Percentiles rank a stretch among this genome's conserved stretches.
These are phyloP conservation scores for Lonicera japonica DNA, from an alignment of 129 eudicot genomes.

Conservation along the genomic window DNA sequence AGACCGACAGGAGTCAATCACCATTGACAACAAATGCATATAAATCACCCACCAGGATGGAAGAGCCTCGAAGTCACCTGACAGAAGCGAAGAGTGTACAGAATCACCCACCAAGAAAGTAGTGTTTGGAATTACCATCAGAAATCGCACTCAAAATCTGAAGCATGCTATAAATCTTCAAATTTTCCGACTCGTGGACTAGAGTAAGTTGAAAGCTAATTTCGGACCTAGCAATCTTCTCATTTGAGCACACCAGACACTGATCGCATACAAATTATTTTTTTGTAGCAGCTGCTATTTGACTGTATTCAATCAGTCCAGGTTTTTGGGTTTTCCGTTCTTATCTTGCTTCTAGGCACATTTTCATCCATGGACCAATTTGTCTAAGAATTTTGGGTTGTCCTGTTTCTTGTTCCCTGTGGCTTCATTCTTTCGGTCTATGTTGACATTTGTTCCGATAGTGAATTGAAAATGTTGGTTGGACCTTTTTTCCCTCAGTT, in stretches of 20 bases:
- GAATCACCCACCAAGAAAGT: background rate
- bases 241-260: no score
- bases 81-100: background rate
- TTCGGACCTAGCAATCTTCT: no score
- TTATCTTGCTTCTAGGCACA: background rate
- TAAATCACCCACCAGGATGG: background rate
- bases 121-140: background rate
- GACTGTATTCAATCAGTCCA: no score
- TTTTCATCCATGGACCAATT: no score
- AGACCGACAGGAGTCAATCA: no score
- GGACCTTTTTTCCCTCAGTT: background rate
- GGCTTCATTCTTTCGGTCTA: background rate
- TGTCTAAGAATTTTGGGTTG: background rate
- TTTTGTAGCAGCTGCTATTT: no score
- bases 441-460: background rate
- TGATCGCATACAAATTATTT: no score
- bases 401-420: background rate
- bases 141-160: no score
- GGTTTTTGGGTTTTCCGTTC: background rate
- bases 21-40: no score
- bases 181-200: background rate
- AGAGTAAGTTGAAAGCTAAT: no score
- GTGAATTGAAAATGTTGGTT: background rate
- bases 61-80: conserved; percentile 5
- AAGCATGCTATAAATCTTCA: background rate